Conservation (phyloP, 202 grass and related monocot genomes). For the Eragrostis tef region DNA sequence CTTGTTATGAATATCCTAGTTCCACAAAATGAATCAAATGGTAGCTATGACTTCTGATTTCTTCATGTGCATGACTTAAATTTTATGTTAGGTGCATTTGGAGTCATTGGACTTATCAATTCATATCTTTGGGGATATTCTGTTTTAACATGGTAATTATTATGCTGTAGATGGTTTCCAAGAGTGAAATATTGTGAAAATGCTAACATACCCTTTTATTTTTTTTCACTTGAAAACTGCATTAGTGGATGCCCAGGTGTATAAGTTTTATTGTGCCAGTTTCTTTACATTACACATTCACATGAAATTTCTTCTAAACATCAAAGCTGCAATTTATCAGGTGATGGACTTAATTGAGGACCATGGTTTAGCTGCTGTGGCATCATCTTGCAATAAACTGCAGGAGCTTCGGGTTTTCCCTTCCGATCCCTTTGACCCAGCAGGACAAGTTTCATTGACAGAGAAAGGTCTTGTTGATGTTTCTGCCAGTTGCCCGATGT, state of each 20-base stretch:
- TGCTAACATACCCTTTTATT: not conserved
- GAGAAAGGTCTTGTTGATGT: constrained; percentile 76
- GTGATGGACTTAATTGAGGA: constrained; percentile 79
- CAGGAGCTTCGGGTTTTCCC: constrained; percentile 81
- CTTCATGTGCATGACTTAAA: not conserved
- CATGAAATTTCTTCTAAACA: constrained; percentile 6
- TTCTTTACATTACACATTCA: not conserved
- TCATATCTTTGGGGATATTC: not conserved
- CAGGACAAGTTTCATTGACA: constrained; percentile 53
- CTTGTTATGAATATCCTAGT: not conserved
- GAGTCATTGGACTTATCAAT: not conserved
- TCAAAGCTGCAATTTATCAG: constrained; percentile 48
- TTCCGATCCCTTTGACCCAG: constrained; percentile 53
- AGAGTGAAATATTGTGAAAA: not conserved
- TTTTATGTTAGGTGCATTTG: not conserved
- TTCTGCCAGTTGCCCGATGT: constrained; percentile 68
- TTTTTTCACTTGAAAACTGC: not conserved
- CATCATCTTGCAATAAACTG: constrained; percentile 76
- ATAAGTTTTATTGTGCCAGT: not conserved
- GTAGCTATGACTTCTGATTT: constrained; percentile 21
- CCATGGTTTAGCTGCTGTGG: constrained; percentile 66
- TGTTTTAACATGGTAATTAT: constrained; percentile 14
- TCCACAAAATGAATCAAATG: constrained; percentile 10
- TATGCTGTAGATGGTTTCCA: not conserved
- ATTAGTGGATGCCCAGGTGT: not conserved